Evolutionary conservation across 2,329 filamentous ascomycete genomes (phyloP), one percentile per base, ranked within the genome.

Genomic region (Sporothrix brunneoviolacea): DNA sequence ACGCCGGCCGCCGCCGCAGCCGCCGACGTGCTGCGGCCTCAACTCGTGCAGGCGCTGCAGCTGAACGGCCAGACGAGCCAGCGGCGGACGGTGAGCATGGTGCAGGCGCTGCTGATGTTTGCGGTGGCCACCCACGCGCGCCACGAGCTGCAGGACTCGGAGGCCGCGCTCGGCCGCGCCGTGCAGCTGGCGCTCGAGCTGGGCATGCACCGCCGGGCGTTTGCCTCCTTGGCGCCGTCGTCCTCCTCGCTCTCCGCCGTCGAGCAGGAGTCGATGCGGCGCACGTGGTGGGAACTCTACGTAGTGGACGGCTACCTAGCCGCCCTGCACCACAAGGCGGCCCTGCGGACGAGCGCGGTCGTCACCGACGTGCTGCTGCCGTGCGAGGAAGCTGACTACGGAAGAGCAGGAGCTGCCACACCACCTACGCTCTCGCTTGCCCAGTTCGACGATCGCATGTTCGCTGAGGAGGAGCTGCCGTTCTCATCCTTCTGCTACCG

Each of bases 401-500:
- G n/a, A n/a, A n/a, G n/a, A n/a, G n/a, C n/a, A 21, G 32, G 28
- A 27, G 46, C 13, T 6, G 7, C 3, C n/a, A n/a, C 18, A 13
- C 27, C 37, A 8, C 8, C 8, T n/a, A n/a, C 33, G 15, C 21
- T 21, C 5, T 36, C 39, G 5, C 39, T 43, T 7, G 48, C 21
- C 3, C 30, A 50, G 13, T 50, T 50, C 27, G 48, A 50, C 40
- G 40, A 9, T 12, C 30, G 40, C 13, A 13, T 52, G 16, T 53
- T 48, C 21, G 13, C 37, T 7, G 33, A 36, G 13, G 16, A 43
- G 19, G 37, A 48, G 22, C 19, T 70, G 33, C 64, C 68, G 10
- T 84, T 80, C 60, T 81, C 79, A 1, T 83, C 80, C 3, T 81
- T 74, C 56, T 72, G 75, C 48, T 83, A 82, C 59, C 74, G 79